Evolutionary conservation across 2,329 filamentous ascomycete genomes (phyloP), one percentile per base, ranked within the genome.

Genomic region (Zymoseptoria passerinii): DNA sequence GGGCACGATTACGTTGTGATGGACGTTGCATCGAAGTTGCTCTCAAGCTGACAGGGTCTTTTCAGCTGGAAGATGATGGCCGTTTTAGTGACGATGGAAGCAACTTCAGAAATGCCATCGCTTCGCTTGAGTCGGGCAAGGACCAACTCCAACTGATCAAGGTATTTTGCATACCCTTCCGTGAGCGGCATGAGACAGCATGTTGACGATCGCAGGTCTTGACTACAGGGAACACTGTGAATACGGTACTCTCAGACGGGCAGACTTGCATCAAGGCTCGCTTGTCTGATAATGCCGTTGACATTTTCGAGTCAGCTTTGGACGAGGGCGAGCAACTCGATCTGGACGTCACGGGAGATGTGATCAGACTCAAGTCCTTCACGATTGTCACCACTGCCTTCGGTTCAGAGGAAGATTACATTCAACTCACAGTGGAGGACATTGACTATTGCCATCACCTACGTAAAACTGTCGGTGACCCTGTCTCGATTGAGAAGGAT

Each of bases 41-140:
- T 23, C 23, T 44, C 35, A 44, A 16, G 35, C 35, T 44, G 35
- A 44, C 35, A 44, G 13, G 16, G 35, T 16, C 10, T 16, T 44
- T 44, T 13, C 35, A 44, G 53, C 44, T 48, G 2, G 70, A 71
- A 19, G 60, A 64, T 8, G 63, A 66, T 3, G 48, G 50, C 10
- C 66, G 66, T 13, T 68, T 70, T 50, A 57, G 52, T 20, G 64
- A 70, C 53, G 68, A 72, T 57, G 67, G 67, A 13, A 72, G 68
- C 62, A 72, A 68, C 50, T 64, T 72, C 27, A 62, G 64, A 18
- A 67, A 68, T 52, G 55, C 48, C 6, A 56, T 65, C 13, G 48
- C 48, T 4, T 53, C 60, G 23, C 35, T 40, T 28, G 27, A 49
- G 2, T 28, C 53, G 2, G 50, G 54, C 10, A 60, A 55, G 19